Evolutionary conservation across 495 filamentous ascomycete species (phyloP).

Genomic region (Talaromyces adpressus): DNA sequence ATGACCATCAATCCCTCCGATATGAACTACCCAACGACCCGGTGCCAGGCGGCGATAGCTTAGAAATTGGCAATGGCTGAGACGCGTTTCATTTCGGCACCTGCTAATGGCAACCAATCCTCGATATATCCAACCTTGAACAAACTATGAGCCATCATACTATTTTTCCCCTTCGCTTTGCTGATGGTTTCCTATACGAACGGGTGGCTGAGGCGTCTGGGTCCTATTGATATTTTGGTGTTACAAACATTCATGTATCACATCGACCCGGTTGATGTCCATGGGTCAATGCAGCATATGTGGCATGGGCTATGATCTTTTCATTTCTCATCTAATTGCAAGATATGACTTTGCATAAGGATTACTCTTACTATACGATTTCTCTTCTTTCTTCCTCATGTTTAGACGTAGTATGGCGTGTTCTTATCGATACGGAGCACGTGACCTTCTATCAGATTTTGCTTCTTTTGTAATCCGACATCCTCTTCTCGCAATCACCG

Average conservation of each 20-base stretch:
- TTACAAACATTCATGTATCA: neutral
- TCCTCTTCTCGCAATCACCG: neutral
- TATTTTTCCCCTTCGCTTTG: neutral
- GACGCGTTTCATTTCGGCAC: neutral
- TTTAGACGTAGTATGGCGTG: neutral
- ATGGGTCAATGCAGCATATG: conserved; percentile 2
- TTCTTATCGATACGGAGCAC: conserved; percentile 6
- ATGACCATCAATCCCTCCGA: neutral
- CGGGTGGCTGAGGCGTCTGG: neutral
- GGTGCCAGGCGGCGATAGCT: neutral
- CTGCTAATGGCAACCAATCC: neutral
- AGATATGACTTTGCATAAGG: conserved; percentile 1
- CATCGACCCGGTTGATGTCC: neutral
- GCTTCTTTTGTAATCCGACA: neutral
- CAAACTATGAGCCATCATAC: neutral
- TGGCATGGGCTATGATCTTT: neutral
- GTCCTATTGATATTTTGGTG: neutral
- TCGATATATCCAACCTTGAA: neutral
- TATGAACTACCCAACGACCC: neutral
- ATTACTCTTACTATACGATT: neutral
- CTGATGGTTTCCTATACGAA: neutral
- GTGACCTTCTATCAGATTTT: neutral
- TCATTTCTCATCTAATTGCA: neutral
- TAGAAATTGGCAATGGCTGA: neutral
- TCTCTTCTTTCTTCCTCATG: neutral